Base-by-base conservation (phyloP, 202 grass and related monocot genomes). In the Cymbopogon flexuosus region DNA sequence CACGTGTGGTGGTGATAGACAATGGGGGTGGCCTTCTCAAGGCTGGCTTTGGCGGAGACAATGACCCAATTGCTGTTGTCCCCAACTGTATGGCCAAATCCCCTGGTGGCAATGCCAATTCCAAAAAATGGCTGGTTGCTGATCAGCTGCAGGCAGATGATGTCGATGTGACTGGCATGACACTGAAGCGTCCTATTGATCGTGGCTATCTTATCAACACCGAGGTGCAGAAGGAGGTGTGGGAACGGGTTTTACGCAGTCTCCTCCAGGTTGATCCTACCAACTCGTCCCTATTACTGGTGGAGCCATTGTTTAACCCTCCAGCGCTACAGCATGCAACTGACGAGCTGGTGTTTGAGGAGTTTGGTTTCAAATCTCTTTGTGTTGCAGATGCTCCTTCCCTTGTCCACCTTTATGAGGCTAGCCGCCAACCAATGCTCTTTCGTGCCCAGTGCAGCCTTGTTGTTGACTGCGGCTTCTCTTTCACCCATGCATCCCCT, bases 1-100 rank as follows among this genome's bases (percentile, higher is more conserved):
- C 81, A 54, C 65, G 75, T 42, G 92, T 94, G 24, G 95, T 98
- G 76, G 95, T 98, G 37, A 27, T 98, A 52, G 95, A 98, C 84
- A 98, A 98, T 46, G 92, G 95, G 5, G 95, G 92, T n/a, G 92
- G 92, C 16, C 84, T 98, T 73, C 79, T 94, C 37, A 98, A 98
- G 82, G 95, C 90, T 49, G 95, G 95, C 15, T 98, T 98, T 73
- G 92, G 88, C 1, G 95, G 92, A 21, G 92, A 94, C 11, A 83
- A 76, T 65, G 92, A 98, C 72, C 95, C 95, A 1, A 58, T 87
- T 34, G 86, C 86, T 1, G 82, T 94, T 36, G 95, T 98, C 22
- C 92, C 95, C 5, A 98, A 98, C 82, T 94, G 95, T 61, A 84
- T 94, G 78, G 92, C 88, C 16, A 87, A 89, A 30, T 57, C 84